Percentiles rank a stretch among this genome's conserved stretches.
Evolutionary conservation across 306 rosid species (phyloP).

Genomic region (Boehmeria nivea): DNA sequence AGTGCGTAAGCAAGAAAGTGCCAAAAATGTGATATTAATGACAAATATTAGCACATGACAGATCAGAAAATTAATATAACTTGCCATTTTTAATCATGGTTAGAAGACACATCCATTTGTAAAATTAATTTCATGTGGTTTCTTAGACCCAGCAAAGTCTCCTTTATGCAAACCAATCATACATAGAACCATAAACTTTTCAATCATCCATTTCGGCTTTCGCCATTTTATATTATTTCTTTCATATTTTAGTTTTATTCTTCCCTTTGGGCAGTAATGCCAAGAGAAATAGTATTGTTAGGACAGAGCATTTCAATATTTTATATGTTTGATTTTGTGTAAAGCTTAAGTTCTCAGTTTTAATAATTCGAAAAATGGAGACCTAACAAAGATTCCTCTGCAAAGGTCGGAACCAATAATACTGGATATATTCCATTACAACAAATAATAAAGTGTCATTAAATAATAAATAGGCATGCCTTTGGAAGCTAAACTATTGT

Average conservation of each 20-base stretch:
- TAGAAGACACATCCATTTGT: background rate
- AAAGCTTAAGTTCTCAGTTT: background rate
- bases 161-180: slow-evolving; percentile 1
- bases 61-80: background rate
- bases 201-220: background rate
- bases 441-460: no score
- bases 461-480: no score
- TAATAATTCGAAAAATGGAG: background rate
- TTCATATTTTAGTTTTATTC: background rate
- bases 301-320: background rate
- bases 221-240: background rate
- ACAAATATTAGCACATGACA: background rate
- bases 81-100: slow-evolving; percentile 9
- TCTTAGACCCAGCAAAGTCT: background rate
- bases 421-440: background rate
- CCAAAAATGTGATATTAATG: background rate
- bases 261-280: background rate
- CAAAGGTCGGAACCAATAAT: background rate
- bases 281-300: background rate
- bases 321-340: background rate
- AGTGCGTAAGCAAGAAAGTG: slow-evolving; percentile 10
- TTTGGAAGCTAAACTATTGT: no score
- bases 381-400: slow-evolving; percentile 4
- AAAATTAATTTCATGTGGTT: background rate
- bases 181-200: background rate